phyloP scores from a whole-genome alignment of 306 rosid genomes.

The Casuarina equisetifolia region DNA sequence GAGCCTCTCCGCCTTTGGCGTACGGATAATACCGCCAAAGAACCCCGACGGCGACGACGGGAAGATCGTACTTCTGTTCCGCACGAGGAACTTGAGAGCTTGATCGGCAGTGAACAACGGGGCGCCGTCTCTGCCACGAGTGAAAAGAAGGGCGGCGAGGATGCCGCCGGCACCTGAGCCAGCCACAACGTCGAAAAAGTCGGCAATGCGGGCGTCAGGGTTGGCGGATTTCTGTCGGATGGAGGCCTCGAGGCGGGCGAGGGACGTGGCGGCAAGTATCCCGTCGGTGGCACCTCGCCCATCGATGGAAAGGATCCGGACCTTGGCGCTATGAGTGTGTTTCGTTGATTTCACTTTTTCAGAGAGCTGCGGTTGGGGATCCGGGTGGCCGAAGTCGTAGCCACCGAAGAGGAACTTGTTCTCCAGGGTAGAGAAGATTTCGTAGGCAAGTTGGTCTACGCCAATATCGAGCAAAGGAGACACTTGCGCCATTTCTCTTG shows the following conservation, averaged over 20 bases:
- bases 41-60: constrained; percentile 34
- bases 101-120: constrained; percentile 75
- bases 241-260: constrained; percentile 61
- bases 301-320: constrained; percentile 78
- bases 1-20: constrained; percentile 52
- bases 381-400: constrained; percentile 26
- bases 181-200: constrained; percentile 76
- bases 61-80: constrained; percentile 56
- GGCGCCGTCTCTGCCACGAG: constrained; percentile 54
- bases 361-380: constrained; percentile 8
- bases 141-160: constrained; percentile 75
- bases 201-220: constrained; percentile 49
- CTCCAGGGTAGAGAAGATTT: constrained; percentile 89
- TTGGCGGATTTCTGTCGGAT: constrained; percentile 62
- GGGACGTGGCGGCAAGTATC: constrained; percentile 75
- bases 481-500: constrained; percentile 65
- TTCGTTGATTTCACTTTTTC: constrained; percentile 33
- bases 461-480: constrained; percentile 46
- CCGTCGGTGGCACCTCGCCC: constrained; percentile 86
- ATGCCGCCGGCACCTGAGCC: constrained; percentile 85
- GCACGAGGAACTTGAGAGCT: constrained; percentile 54
- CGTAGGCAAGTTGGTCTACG: constrained; percentile 81
- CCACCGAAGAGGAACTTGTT: constrained; percentile 91
- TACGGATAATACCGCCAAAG: constrained; percentile 44
- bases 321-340: constrained; percentile 46